Percentiles rank a stretch among this genome's conserved stretches.
These are phyloP conservation scores for barrel medic (Medicago truncatula) DNA, from an alignment of 306 rosid genomes.

Conservation along the genomic window DNA sequence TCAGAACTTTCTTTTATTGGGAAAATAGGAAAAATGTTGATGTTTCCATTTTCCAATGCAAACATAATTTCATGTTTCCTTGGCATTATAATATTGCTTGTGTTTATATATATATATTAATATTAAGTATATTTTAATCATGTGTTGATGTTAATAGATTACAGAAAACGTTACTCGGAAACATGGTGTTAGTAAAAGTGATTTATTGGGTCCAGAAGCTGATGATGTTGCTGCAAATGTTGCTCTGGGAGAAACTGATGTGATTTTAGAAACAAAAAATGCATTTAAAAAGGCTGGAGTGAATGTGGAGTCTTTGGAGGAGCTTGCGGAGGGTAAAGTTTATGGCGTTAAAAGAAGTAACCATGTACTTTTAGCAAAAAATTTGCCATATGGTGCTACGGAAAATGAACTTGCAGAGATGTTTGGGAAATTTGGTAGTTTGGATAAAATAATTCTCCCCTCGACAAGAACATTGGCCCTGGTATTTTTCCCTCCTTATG, in stretches of 20 bases:
- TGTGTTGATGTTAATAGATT: constrained; percentile 54
- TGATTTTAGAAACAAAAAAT: constrained; percentile 84
- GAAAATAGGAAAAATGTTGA: not conserved
- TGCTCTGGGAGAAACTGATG: constrained; percentile 93
- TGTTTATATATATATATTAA: not conserved
- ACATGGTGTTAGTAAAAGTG: constrained; percentile 84
- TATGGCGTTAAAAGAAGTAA: constrained; percentile 86
- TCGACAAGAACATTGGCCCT: constrained; percentile 85
- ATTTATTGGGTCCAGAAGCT: constrained; percentile 80
- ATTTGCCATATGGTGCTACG: constrained; percentile 88
- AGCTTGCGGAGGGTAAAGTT: constrained; percentile 63
- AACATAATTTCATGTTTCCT: not conserved
- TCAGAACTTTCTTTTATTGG: not conserved
- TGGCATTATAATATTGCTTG: no score
- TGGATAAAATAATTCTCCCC: constrained; percentile 89
- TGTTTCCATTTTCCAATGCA: constrained; percentile 1
- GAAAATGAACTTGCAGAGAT: constrained; percentile 77
- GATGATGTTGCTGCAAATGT: constrained; percentile 85
- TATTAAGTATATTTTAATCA: not conserved
- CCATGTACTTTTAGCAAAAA: constrained; percentile 85
- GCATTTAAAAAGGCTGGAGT: constrained; percentile 84
- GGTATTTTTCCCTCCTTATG: constrained; percentile 51
- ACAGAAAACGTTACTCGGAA: constrained; percentile 85
- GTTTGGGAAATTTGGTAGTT: constrained; percentile 85
- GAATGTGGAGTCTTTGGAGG: constrained; percentile 76